phyloP scores from a whole-genome alignment of 768 basidiomycete species.

The Lyophyllum decastes region DNA sequence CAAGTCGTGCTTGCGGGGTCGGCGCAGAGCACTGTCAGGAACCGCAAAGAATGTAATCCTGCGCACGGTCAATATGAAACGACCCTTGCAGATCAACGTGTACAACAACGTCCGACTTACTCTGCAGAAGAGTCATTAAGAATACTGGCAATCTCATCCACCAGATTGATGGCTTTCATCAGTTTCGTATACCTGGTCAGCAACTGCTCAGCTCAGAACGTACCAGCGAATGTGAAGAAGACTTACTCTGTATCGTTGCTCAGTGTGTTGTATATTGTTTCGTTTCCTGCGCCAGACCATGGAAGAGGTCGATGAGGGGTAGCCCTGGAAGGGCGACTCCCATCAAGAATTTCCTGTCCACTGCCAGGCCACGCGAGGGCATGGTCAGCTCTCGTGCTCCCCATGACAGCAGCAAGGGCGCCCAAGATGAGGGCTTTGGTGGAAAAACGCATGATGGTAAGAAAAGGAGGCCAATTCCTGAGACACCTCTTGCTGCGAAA shows the following conservation, averaged over 20 bases:
- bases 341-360: background rate
- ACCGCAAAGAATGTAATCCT: constrained; percentile 60
- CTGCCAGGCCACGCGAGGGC: background rate
- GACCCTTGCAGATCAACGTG: too few relatives aligned
- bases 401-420: background rate
- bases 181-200: constrained; percentile 22
- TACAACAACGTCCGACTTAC: too few relatives aligned
- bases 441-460: constrained; percentile 4
- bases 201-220: background rate
- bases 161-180: constrained; percentile 25
- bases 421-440: background rate
- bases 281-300: constrained; percentile 3
- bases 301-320: background rate
- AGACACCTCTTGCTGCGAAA: background rate
- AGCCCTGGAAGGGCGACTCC: background rate
- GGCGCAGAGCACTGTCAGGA: constrained; percentile 44
- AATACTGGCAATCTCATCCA: constrained; percentile 18
- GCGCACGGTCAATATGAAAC: too few relatives aligned
- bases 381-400: background rate
- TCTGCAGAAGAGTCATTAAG: constrained; percentile 18
- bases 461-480: background rate
- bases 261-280: constrained; percentile 12
- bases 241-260: constrained; percentile 9
- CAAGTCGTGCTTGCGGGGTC: constrained; percentile 17
- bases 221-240: background rate